Conservation (phyloP, 192 early-diverging fungal genomes). For the Mortierella claussenii region DNA sequence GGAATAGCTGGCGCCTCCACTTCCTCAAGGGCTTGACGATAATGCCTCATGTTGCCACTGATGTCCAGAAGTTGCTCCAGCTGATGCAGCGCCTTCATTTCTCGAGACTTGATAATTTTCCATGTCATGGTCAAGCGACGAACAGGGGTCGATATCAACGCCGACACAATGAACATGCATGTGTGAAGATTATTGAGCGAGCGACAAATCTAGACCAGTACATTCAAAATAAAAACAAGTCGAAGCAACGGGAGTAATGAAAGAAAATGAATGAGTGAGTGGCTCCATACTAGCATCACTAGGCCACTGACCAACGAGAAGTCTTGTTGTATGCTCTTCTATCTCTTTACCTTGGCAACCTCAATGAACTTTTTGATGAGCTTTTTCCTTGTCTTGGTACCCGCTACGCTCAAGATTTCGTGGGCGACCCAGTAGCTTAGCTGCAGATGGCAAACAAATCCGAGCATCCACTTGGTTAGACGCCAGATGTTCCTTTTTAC, state of each 20-base stretch:
- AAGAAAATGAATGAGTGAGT: no score
- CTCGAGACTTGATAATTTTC: conserved; percentile 60
- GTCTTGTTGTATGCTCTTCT: no score
- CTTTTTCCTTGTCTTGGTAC: conserved; percentile 55
- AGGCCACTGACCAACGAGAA: no score
- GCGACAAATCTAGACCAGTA: conserved; percentile 54
- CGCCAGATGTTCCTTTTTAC: background rate
- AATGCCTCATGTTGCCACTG: conserved; percentile 71
- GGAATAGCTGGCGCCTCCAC: conserved; percentile 61
- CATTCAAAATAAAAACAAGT: background rate
- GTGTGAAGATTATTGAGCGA: conserved; percentile 75
- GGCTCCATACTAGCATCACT: no score
- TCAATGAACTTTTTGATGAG: conserved; percentile 69
- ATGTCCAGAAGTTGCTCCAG: conserved; percentile 72
- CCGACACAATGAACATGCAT: conserved; percentile 69
- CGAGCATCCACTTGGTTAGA: no score
- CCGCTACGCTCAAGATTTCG: conserved; percentile 60
- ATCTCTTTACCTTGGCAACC: conserved; percentile 57
- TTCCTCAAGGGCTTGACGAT: conserved; percentile 64
- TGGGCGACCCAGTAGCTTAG: conserved; percentile 69
- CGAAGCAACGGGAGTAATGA: no score
- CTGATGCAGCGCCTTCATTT: conserved; percentile 53
- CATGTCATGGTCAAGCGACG: conserved; percentile 66
- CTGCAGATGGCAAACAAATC: conserved; percentile 1
- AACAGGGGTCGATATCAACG: conserved; percentile 65